Conservation (phyloP, 2,329 filamentous ascomycete species). For the Hortaea sp. region DNA sequence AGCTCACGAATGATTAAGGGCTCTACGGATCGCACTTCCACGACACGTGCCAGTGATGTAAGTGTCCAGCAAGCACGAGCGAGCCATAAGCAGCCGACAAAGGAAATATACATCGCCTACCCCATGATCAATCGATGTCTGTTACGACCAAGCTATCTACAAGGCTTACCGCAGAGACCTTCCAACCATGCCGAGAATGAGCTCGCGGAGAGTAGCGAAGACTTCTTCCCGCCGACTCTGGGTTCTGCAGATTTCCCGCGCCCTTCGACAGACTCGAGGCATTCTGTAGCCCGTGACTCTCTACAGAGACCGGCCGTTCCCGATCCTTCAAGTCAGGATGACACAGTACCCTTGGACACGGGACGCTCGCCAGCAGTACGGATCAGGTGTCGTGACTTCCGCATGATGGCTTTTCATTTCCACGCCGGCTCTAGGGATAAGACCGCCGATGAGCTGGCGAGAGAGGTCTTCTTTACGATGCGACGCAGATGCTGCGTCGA, state of each 20-base stretch:
- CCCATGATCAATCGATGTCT: constrained; percentile 79
- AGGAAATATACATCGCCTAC: constrained; percentile 88
- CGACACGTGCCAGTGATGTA: neutral
- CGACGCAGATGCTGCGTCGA: constrained; percentile 69
- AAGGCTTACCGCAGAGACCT: constrained; percentile 3
- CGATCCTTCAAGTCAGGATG: constrained; percentile 34
- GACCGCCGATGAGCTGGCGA: constrained; percentile 40
- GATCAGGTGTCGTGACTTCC: constrained; percentile 85
- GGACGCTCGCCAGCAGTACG: constrained; percentile 68
- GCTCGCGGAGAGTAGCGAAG: constrained; percentile 7
- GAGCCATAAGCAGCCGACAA: constrained; percentile 21
- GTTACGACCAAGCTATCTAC: constrained; percentile 49
- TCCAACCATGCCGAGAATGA: constrained; percentile 1
- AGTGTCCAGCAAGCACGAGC: neutral
- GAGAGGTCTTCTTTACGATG: constrained; percentile 81
- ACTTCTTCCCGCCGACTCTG: constrained; percentile 20
- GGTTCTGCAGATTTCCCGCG: constrained; percentile 17
- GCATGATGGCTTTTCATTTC: constrained; percentile 86
- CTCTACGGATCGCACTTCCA: neutral
- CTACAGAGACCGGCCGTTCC: constrained; percentile 15
- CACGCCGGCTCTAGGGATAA: constrained; percentile 45
- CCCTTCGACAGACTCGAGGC: constrained; percentile 20
- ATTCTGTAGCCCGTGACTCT: constrained; percentile 13
- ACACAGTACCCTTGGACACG: constrained; percentile 26
- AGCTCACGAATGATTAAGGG: neutral